A percentile compares a stretch with the other conserved stretches of the same genome.
Conservation (phyloP, 441 rosid species). For the Adansonia rubrostipa region DNA sequence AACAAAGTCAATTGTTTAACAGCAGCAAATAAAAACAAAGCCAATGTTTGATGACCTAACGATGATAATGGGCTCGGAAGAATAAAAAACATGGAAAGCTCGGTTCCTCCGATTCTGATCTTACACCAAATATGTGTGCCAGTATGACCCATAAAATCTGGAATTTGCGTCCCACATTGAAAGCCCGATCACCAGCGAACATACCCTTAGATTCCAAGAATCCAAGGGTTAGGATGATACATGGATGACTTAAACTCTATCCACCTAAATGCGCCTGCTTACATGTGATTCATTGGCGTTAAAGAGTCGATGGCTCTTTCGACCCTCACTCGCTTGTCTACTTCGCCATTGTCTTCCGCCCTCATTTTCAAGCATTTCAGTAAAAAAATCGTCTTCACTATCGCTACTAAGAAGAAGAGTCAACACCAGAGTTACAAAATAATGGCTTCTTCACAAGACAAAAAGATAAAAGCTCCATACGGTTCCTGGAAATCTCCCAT, state of each 20-base stretch:
- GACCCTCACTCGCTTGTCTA: slow-evolving; percentile 40
- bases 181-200: background rate
- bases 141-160: background rate
- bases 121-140: background rate
- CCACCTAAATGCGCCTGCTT: background rate
- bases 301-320: slow-evolving; percentile 31
- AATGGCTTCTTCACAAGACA: slow-evolving; percentile 27
- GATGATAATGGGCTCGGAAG: background rate
- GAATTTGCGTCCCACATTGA: background rate
- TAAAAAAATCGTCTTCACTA: slow-evolving; percentile 24
- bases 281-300: background rate
- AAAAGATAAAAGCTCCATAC: slow-evolving; percentile 62
- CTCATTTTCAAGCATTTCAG: slow-evolving; percentile 27
- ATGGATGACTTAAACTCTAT: background rate
- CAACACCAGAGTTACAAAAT: background rate
- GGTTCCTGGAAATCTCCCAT: slow-evolving; percentile 99
- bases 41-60: no score
- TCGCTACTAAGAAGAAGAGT: slow-evolving; percentile 19
- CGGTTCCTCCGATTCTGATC: background rate
- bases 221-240: background rate
- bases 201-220: background rate
- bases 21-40: no score
- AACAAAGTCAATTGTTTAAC: background rate
- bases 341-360: slow-evolving; percentile 26
- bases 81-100: background rate